These are phyloP conservation scores for Fusarium mangiferae DNA, from an alignment of 2,329 filamentous ascomycete species.

Conservation along the genomic window DNA sequence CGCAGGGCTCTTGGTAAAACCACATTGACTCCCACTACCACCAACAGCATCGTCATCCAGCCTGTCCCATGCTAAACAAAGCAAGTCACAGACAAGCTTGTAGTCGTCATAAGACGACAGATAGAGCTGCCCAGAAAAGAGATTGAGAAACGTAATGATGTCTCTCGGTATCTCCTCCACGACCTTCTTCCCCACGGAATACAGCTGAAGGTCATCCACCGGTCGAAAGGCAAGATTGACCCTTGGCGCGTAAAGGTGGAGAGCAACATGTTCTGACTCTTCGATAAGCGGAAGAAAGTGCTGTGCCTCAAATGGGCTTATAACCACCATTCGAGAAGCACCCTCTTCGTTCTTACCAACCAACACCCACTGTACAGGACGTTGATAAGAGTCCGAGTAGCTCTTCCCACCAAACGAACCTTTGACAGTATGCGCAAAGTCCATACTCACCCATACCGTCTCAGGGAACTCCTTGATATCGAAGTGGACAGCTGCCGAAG, in stretches of 20 bases:
- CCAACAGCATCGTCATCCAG: slow-evolving; percentile 36
- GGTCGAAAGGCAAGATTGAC: slow-evolving; percentile 43
- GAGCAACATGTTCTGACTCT: slow-evolving; percentile 45
- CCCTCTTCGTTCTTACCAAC: background rate
- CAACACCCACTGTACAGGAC: slow-evolving; percentile 41
- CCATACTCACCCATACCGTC: slow-evolving; percentile 26
- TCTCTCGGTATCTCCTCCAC: slow-evolving; percentile 16
- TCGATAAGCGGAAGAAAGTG: slow-evolving; percentile 55
- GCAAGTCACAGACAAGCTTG: slow-evolving; percentile 57
- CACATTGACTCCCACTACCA: slow-evolving; percentile 5
- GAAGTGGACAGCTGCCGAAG: slow-evolving; percentile 30
- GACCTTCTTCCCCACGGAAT: background rate
- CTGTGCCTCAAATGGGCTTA: slow-evolving; percentile 72
- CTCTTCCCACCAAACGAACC: background rate
- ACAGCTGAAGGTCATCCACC: slow-evolving; percentile 33
- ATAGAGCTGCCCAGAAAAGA: slow-evolving; percentile 77
- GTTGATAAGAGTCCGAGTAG: slow-evolving; percentile 36
- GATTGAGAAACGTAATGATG: slow-evolving; percentile 63
- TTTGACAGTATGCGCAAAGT: slow-evolving; percentile 32
- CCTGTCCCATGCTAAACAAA: slow-evolving; percentile 57
- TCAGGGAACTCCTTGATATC: slow-evolving; percentile 20
- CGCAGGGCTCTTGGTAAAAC: slow-evolving; percentile 49
- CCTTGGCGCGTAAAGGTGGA: slow-evolving; percentile 64
- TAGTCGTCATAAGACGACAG: slow-evolving; percentile 67
- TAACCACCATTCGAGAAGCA: slow-evolving; percentile 14